Conservation (phyloP, 2,329 filamentous ascomycete species). For the Leptographium lundbergii region DNA sequence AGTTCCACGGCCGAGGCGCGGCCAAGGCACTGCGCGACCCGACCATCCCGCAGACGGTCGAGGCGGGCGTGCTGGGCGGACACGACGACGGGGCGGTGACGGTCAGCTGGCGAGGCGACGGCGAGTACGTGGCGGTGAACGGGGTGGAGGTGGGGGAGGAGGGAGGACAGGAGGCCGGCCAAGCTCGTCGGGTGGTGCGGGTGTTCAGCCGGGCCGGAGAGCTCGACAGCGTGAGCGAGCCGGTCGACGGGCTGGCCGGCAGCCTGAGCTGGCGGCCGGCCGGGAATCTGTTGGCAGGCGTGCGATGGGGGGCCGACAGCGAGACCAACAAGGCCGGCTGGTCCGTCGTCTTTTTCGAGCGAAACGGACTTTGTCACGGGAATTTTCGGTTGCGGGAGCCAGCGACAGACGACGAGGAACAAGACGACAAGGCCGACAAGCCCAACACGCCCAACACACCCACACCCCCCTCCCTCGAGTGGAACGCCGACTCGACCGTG, state of each 20-base stretch:
- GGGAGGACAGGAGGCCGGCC: conserved; percentile 11
- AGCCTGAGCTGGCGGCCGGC: conserved; percentile 82
- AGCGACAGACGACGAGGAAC: not conserved
- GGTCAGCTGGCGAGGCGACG: conserved; percentile 91
- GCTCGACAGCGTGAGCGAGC: conserved; percentile 88
- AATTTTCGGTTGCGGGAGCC: conserved; percentile 63
- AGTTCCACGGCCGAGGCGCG: conserved; percentile 87
- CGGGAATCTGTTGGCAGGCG: conserved; percentile 80
- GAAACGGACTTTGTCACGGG: conserved; percentile 93
- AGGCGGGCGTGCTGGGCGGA: conserved; percentile 63
- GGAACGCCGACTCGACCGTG: conserved; percentile 89
- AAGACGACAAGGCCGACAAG: not conserved
- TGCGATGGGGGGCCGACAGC: conserved; percentile 42
- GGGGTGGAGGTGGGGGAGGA: conserved; percentile 41
- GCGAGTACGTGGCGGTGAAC: conserved; percentile 80
- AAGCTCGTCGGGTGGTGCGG: conserved; percentile 60
- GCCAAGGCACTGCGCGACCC: conserved; percentile 81
- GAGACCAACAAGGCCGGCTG: conserved; percentile 37
- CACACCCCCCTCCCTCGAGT: conserved; percentile 38
- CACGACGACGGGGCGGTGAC: conserved; percentile 58
- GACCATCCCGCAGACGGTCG: conserved; percentile 85
- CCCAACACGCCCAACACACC: no score
- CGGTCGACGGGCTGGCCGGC: conserved; percentile 81
- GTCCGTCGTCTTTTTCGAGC: conserved; percentile 79
- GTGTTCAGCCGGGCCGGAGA: conserved; percentile 85